Base-by-base conservation (phyloP, 768 basidiomycete genomes). In the Russula lepida region DNA sequence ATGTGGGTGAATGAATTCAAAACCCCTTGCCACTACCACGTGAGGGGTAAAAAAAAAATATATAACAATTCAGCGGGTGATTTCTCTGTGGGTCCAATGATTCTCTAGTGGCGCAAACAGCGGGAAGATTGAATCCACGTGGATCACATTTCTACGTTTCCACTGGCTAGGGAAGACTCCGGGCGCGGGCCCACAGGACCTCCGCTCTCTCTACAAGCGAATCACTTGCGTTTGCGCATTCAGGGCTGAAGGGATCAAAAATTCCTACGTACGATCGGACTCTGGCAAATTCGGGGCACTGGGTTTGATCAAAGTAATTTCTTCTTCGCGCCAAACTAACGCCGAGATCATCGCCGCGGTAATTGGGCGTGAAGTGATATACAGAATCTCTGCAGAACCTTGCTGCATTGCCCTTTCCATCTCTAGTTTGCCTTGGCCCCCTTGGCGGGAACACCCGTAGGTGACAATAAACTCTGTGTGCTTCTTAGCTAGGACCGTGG, bases 331-430 rank as follows among this genome's bases (percentile, higher is more conserved):
- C 33, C 51, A 25, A 54, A 46, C 44, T 58, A 53, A 53, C 44
- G 35, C 50, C 55, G 60, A 56, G 60, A 62, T 32, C 28, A 21
- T 35, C 9, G 50, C 37, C 43, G 50, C 44, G 32, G 49, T 60
- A 33, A 33, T 41, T 43, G 25, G 37, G 37, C 28, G 21, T 41
- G 33, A 60, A n/a, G 13, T 27, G 21, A 56, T 43, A 47, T 39
- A 27, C 13, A 37, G 35, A 15, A 37, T 13, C n/a, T 27, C 41
- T 33, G 48, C 39, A 51, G 33, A 30, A 44, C 41, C 9, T 43
- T 43, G 4, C 19, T 35, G 21, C 39, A n/a, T n/a, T 3, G 15
- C 27, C 47, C 23, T 48, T 44, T 8, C 48, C 21, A n/a, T 23
- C 56, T 32, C 25, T 49, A 19, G 2, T 33, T 12, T 32, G 47